Base-by-base conservation (phyloP, 768 basidiomycete species). In the Amanita phalloides region DNA sequence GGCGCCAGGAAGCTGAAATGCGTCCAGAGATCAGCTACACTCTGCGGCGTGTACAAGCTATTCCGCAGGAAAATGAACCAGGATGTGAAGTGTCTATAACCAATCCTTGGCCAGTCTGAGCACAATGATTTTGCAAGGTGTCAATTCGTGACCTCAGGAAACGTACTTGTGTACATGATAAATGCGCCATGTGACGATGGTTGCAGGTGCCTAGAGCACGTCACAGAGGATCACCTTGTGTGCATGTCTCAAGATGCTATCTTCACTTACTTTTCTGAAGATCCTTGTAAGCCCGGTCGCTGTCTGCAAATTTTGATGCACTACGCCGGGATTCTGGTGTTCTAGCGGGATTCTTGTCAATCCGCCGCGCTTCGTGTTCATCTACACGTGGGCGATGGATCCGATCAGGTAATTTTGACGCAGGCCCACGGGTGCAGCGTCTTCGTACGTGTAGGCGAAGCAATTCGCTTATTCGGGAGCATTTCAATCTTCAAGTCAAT, bases 281-380 rank as follows among this genome's bases (percentile, higher is more conserved):
- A 36, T 48, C 36, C 17, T 36, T 21, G 33, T 36, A 48, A 48
- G 46, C 20, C 46, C 33, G 13, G 17, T 48, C 13, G 36, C 20
- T 36, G 33, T 35, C 33, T 36, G 32, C 32, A 41, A 47, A 35
- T 36, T 36, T 37, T 47, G 45, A 33, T 30, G 45, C 32, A 46
- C 11, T 25, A 11, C 10, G 25, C 25, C 45, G 25, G 32, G 20
- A 48, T 48, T 48, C 46, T 36, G 36, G 32, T 28, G 46, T 48
- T 48, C 46, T 48, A 48, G 33, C 46, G 46, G 46, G 35, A 48
- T 21, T 48, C 46, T 48, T 48, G 46, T 37, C 32, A 48, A 48
- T 48, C 46, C 36, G 44, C 44, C 44, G 44, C 28, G 30, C 44
- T 32, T 45, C 44, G 20, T 13, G 33, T 37, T 37, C 32, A 11